A percentile compares a stretch with the other conserved stretches of the same genome.
These are phyloP conservation scores for Juglanconis oblonga DNA, from an alignment of 2,329 filamentous ascomycete species.

Conservation along the genomic window DNA sequence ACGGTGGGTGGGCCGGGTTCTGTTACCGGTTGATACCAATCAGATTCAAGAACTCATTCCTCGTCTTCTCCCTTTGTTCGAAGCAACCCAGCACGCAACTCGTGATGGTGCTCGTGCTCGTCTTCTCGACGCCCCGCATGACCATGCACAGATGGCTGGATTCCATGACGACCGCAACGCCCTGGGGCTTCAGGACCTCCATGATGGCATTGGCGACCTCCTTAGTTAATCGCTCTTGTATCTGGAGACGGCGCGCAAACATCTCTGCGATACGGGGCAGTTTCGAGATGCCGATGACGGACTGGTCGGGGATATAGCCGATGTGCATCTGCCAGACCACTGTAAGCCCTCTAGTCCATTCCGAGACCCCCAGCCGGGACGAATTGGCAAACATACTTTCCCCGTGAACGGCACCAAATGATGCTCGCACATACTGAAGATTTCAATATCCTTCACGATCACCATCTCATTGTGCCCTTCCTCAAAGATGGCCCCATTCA, in stretches of 20 bases:
- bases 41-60: slow-evolving; percentile 92
- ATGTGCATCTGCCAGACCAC: slow-evolving; percentile 78
- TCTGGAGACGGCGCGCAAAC: slow-evolving; percentile 89
- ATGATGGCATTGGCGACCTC: slow-evolving; percentile 93
- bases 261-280: slow-evolving; percentile 94
- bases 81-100: slow-evolving; percentile 98
- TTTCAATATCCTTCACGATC: slow-evolving; percentile 95
- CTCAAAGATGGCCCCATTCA: slow-evolving; percentile 92
- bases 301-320: slow-evolving; percentile 88
- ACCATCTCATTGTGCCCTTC: slow-evolving; percentile 97
- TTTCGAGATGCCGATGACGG: slow-evolving; percentile 94
- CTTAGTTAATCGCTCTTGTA: slow-evolving; percentile 94
- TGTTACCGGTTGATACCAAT: slow-evolving; percentile 55
- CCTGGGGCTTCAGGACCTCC: slow-evolving; percentile 88
- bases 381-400: slow-evolving; percentile 59
- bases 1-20: no score
- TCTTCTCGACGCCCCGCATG: slow-evolving; percentile 97
- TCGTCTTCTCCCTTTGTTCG: slow-evolving; percentile 85
- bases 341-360: background rate
- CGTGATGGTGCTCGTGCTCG: slow-evolving; percentile 80
- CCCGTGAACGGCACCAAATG: slow-evolving; percentile 95
- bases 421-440: slow-evolving; percentile 94
- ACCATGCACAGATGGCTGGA: slow-evolving; percentile 97
- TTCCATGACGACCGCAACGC: slow-evolving; percentile 96
- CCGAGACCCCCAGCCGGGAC: background rate